These are phyloP conservation scores for Sordariomycetes sp. DNA, from an alignment of 2,329 filamentous ascomycete species.

Conservation along the genomic window DNA sequence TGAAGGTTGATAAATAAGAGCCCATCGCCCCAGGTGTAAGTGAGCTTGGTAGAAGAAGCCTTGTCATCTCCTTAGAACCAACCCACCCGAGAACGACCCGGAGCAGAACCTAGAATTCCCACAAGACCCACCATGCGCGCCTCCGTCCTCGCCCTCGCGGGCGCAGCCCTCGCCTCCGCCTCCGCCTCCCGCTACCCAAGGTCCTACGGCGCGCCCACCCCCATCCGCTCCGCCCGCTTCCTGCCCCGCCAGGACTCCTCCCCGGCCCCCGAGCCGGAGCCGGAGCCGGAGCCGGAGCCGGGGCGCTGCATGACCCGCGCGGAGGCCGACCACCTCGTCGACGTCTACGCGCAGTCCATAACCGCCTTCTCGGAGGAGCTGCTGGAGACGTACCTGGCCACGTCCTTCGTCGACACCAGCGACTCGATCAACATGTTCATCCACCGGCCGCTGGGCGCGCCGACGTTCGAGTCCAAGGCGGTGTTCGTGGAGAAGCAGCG, in stretches of 20 bases:
- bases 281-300: background rate
- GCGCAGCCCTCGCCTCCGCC: background rate
- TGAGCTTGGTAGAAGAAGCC: too few species aligned
- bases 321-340: conserved; percentile 16
- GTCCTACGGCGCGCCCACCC: background rate
- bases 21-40: too few species aligned
- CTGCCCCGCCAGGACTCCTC: background rate
- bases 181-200: background rate
- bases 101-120: background rate
- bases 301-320: conserved; percentile 11
- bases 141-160: conserved; percentile 5
- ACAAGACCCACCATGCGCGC: background rate
- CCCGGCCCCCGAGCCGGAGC: background rate
- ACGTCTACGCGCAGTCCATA: conserved; percentile 17
- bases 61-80: too few species aligned
- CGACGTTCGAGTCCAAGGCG: conserved; percentile 19
- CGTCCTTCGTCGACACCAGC: conserved; percentile 17
- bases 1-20: too few species aligned
- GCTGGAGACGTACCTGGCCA: conserved; percentile 17
- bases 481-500: conserved; percentile 19
- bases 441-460: conserved; percentile 16
- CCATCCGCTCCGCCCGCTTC: background rate
- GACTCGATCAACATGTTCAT: conserved; percentile 22
- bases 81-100: too few species aligned
- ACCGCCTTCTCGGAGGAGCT: conserved; percentile 16